Evolutionary conservation across 2,329 filamentous ascomycete species (phyloP).

Genomic region (Talaromyces sp.): DNA sequence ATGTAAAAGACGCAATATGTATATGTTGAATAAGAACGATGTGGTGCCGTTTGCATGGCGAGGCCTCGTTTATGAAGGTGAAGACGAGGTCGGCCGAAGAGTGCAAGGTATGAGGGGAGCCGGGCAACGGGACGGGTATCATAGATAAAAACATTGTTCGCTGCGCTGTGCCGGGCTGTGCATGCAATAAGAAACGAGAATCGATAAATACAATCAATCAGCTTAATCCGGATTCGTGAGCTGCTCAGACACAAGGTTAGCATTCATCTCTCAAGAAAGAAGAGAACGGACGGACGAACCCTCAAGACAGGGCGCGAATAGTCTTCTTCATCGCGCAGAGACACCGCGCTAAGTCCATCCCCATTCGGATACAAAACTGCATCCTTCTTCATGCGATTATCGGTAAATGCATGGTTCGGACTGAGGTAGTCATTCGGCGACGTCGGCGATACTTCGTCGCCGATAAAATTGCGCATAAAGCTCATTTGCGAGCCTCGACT

Average conservation of each 20-base stretch:
- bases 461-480: conserved; percentile 34
- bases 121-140: conserved; percentile 18
- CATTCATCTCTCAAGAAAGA: not conserved
- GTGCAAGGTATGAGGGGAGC: not conserved
- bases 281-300: conserved; percentile 34
- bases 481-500: conserved; percentile 39
- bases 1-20: conserved; percentile 3
- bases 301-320: conserved; percentile 48
- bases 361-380: conserved; percentile 43
- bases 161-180: conserved; percentile 18
- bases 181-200: conserved; percentile 18
- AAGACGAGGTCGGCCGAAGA: not conserved
- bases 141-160: conserved; percentile 16
- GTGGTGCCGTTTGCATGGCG: not conserved
- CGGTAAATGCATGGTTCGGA: conserved; percentile 37
- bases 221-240: conserved; percentile 22
- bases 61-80: not conserved
- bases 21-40: conserved; percentile 10
- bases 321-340: conserved; percentile 50
- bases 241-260: conserved; percentile 12
- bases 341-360: conserved; percentile 44
- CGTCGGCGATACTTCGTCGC: conserved; percentile 9
- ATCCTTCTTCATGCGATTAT: conserved; percentile 47
- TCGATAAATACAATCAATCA: conserved; percentile 1
- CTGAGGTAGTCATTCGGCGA: conserved; percentile 21